phyloP scores from a whole-genome alignment of 2,329 filamentous ascomycete species.

The Penicillium paneum region DNA sequence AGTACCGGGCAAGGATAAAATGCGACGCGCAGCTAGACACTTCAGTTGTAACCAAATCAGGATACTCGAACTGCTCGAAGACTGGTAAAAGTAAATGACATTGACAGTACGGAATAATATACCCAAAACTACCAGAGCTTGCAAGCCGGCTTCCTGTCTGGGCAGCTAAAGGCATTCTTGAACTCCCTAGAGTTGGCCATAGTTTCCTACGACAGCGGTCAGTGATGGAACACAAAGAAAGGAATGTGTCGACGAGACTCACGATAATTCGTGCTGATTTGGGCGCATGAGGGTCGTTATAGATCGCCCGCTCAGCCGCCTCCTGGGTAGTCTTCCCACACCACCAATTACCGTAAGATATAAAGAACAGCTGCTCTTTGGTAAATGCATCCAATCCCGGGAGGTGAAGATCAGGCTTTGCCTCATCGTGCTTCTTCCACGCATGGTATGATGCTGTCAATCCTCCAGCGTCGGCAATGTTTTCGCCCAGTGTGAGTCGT shows the following conservation, averaged over 20 bases:
- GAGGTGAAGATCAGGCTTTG: conserved; percentile 53
- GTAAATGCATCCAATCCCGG: conserved; percentile 62
- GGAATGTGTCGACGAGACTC: conserved; percentile 15
- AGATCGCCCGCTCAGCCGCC: conserved; percentile 55
- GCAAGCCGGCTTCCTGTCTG: conserved; percentile 63
- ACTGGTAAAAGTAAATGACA: neutral
- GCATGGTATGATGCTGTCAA: conserved; percentile 61
- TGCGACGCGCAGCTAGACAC: neutral
- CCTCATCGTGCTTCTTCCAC: conserved; percentile 59
- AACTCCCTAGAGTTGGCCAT: conserved; percentile 67
- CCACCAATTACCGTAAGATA: conserved; percentile 64
- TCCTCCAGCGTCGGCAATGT: conserved; percentile 69
- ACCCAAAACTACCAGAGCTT: conserved; percentile 60
- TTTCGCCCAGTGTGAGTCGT: conserved; percentile 63
- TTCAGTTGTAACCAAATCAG: no score
- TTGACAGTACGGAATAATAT: neutral
- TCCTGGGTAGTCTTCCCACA: conserved; percentile 63
- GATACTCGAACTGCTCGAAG: neutral
- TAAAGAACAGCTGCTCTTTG: conserved; percentile 68
- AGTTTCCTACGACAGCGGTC: conserved; percentile 45
- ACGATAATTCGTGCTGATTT: conserved; percentile 57
- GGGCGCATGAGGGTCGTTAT: conserved; percentile 64
- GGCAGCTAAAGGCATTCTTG: conserved; percentile 64
- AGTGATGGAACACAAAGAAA: neutral
- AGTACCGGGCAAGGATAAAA: neutral